Base-by-base conservation (phyloP, 2,329 filamentous ascomycete species). In the Epicoccum nigrum region DNA sequence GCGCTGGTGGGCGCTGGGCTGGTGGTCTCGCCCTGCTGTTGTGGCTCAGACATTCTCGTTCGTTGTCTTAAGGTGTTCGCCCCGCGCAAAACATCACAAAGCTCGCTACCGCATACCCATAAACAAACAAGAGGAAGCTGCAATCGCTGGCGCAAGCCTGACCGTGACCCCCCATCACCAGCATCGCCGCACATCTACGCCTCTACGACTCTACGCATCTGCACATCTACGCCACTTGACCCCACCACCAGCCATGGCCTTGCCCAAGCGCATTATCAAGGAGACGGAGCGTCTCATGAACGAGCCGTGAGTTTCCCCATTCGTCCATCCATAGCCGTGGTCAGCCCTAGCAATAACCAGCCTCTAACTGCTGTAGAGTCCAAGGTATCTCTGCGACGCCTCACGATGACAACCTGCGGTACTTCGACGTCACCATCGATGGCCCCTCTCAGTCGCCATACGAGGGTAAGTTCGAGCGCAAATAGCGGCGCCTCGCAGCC, bases 361-460 rank as follows among this genome's bases (percentile, higher is more conserved):
- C 28, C 1, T 12, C 7, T 32, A 12, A 11, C 46, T 41, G 27
- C 45, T 47, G 40, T 69, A 97, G 92, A 59, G 94, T 99, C 25
- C 92, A 93, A 23, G 94, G 94, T 55, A 99, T 99, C 77, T 96
- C 90, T 68, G 94, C 94, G 41, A 82, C 95, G 44, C 95, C 95
- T 40, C 94, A 97, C 74, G 92, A 97, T 67, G 94, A 99, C 67
- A 99, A 99, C 77, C 84, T 97, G 51, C 86, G 94, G 64, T 99
- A 99, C 77, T 99, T 99, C 69, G 95, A 99, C 74, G 95, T 99
- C 63, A 91, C 90, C 67, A 97, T 99, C 71, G 87, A 97, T 71
- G 93, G 93, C 5, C 93, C 93, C 17, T 86, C 87, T 31, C 89
- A 92, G 69, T 97, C 93, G 49, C 94, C 94, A 54, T 97, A 97